Conservation (phyloP, 805 yeast genomes). For the Zygotorulaspora sp. region DNA sequence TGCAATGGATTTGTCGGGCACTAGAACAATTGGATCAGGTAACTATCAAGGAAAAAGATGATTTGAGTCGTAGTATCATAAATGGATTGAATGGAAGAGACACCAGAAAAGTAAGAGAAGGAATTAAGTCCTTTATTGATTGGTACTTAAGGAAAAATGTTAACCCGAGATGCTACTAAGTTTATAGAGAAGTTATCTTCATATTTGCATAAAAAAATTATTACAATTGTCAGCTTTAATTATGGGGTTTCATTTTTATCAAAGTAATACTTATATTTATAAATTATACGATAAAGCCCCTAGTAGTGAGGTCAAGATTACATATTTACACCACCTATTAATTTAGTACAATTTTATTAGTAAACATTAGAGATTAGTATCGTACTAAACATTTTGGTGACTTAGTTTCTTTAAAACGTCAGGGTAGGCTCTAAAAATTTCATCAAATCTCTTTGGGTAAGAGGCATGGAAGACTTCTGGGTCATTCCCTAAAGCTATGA, state of each 20-base stretch:
- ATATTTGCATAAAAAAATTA: slow-evolving; percentile 3
- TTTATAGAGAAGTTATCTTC: slow-evolving; percentile 8
- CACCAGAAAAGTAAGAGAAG: slow-evolving; percentile 64
- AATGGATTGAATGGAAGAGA: slow-evolving; percentile 63
- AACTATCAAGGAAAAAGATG: slow-evolving; percentile 60
- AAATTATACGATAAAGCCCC: no score
- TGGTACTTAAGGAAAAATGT: slow-evolving; percentile 82
- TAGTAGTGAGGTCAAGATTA: no score
- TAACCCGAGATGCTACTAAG: slow-evolving; percentile 38
- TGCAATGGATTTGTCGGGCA: slow-evolving; percentile 58
- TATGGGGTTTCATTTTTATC: no score
- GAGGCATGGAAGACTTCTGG: slow-evolving; percentile 77
- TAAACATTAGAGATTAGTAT: no score
- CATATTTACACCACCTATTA: no score
- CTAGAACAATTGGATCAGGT: slow-evolving; percentile 54
- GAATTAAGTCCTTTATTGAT: slow-evolving; percentile 69
- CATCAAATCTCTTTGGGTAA: slow-evolving; percentile 65
- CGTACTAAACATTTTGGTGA: slow-evolving; percentile 29
- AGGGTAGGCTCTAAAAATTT: slow-evolving; percentile 61
- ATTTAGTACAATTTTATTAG: no score
- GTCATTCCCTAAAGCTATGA: slow-evolving; percentile 76
- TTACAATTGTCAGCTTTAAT: no score
- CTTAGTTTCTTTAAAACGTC: slow-evolving; percentile 55
- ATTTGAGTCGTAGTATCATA: slow-evolving; percentile 53
- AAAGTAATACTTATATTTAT: no score